phyloP scores from a whole-genome alignment of 345 rosid species.

The Acer yangbiense region DNA sequence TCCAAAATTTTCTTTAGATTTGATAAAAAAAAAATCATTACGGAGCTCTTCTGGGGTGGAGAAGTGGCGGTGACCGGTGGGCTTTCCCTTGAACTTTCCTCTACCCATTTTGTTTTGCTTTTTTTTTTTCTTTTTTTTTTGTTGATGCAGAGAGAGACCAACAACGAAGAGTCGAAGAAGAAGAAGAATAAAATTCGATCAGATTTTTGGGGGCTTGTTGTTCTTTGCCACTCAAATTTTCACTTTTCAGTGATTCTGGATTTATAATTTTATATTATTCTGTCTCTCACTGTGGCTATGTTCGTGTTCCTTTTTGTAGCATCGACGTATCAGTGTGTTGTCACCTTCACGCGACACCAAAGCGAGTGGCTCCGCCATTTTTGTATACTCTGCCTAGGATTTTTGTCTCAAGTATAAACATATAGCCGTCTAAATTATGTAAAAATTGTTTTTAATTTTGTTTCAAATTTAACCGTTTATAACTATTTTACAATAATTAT shows the following conservation, averaged over 20 bases:
- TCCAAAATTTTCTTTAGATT: constrained; percentile 1
- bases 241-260: neutral
- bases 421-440: too few relatives aligned
- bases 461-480: too few relatives aligned
- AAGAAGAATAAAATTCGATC: neutral
- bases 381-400: too few relatives aligned
- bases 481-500: too few relatives aligned
- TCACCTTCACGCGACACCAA: constrained; percentile 1
- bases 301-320: neutral
- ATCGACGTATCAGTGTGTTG: neutral
- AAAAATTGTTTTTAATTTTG: too few relatives aligned
- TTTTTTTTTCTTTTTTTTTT: neutral
- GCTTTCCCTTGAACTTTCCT: constrained; percentile 81
- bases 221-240: neutral
- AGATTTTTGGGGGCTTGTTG: neutral
- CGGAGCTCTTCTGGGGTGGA: constrained; percentile 70
- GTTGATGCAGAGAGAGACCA: neutral
- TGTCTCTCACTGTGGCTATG: too few relatives aligned
- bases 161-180: neutral
- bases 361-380: neutral
- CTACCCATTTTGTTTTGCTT: too few relatives aligned
- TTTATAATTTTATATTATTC: neutral
- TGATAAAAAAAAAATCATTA: constrained; percentile 16
- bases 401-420: too few relatives aligned
- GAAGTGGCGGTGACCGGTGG: constrained; percentile 75